Conservation (phyloP, 371 early-diverging fungal genomes). For the Rhizopus arrhizus region DNA sequence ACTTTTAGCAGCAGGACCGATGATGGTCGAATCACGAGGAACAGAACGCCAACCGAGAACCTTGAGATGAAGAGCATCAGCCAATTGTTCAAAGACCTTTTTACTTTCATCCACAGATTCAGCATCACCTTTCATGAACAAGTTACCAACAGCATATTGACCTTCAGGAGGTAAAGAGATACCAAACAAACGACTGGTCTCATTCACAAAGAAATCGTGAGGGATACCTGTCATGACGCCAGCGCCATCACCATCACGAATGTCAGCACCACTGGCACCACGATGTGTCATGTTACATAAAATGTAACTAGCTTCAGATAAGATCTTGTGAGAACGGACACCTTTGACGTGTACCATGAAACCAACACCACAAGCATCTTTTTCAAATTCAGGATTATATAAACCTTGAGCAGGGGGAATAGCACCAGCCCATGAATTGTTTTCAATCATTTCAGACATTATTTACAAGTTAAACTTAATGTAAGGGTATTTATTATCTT, state of each 20-base stretch:
- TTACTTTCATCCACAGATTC: constrained; percentile 69
- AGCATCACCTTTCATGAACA: constrained; percentile 77
- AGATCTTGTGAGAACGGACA: constrained; percentile 80
- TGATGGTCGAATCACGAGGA: constrained; percentile 81
- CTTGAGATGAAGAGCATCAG: constrained; percentile 66
- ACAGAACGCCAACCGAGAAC: constrained; percentile 92
- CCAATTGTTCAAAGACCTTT: constrained; percentile 76
- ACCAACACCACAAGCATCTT: constrained; percentile 97
- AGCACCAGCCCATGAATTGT: constrained; percentile 78
- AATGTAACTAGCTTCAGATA: constrained; percentile 83
- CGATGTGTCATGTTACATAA: constrained; percentile 98
- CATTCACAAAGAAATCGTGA: constrained; percentile 79
- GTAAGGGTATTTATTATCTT: constrained; percentile 9
- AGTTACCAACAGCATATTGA: constrained; percentile 92
- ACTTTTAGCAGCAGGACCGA: constrained; percentile 85
- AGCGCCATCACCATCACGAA: constrained; percentile 85
- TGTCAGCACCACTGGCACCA: constrained; percentile 92
- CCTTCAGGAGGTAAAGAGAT: constrained; percentile 74
- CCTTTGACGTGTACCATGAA: constrained; percentile 93
- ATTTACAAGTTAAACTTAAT: constrained; percentile 3
- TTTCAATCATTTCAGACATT: constrained; percentile 23
- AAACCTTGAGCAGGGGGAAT: constrained; percentile 87
- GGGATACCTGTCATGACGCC: constrained; percentile 95
- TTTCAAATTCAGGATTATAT: constrained; percentile 88
- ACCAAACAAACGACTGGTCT: constrained; percentile 57